phyloP scores from a whole-genome alignment of 2,329 filamentous ascomycete species.

The Pyrenophora tritici-repentis region DNA sequence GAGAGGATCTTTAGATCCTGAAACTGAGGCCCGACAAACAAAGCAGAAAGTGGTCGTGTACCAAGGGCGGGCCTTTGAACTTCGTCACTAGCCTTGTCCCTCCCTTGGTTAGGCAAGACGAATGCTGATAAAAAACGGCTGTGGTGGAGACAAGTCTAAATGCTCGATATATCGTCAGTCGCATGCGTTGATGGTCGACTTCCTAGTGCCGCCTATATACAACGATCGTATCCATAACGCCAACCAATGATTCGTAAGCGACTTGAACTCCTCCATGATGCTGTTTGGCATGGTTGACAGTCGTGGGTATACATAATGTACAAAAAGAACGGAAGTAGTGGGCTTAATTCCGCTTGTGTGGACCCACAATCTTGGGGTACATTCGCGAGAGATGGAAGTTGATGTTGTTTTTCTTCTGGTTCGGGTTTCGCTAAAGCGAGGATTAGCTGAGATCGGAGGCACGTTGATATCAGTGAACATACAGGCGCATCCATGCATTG shows the following conservation, averaged over 20 bases:
- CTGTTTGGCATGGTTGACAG: conserved; percentile 14
- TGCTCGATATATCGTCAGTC: neutral
- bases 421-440: conserved; percentile 57
- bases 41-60: neutral
- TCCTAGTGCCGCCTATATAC: conserved; percentile 18
- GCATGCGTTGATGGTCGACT: conserved; percentile 1
- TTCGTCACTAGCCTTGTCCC: neutral
- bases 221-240: conserved; percentile 23
- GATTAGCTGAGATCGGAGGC: conserved; percentile 10
- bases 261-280: conserved; percentile 27
- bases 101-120: neutral
- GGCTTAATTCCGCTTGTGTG: conserved; percentile 66
- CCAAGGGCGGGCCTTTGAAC: neutral
- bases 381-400: conserved; percentile 88
- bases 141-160: neutral
- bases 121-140: neutral
- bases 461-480: conserved; percentile 42
- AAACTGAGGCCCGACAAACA: neutral
- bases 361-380: conserved; percentile 73
- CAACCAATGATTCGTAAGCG: conserved; percentile 22
- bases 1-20: neutral
- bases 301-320: conserved; percentile 35
- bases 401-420: conserved; percentile 74
- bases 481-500: conserved; percentile 81
- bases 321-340: conserved; percentile 13